phyloP scores from a whole-genome alignment of 129 eudicot species.

The Scalesia atractyloides region DNA sequence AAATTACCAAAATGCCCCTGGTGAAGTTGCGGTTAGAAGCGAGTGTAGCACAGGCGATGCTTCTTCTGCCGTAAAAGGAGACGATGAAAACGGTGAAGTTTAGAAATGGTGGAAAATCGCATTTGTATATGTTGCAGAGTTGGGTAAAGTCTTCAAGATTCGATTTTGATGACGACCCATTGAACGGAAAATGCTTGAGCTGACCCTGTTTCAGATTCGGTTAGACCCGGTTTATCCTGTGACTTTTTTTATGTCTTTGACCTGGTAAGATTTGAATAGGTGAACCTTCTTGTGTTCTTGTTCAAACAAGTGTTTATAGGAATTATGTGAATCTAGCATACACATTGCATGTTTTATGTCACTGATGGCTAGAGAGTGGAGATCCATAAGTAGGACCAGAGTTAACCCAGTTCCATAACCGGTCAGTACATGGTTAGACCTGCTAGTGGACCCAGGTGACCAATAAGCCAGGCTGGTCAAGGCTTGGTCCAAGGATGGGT shows the following conservation, averaged over 20 bases:
- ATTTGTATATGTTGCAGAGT: conserved; percentile 27
- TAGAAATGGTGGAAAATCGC: conserved; percentile 20
- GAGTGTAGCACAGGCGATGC: conserved; percentile 43
- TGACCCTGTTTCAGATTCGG: conserved; percentile 18
- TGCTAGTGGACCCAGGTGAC: too few relatives aligned
- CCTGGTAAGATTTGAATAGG: not conserved
- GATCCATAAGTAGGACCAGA: too few relatives aligned
- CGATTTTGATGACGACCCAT: conserved; percentile 12
- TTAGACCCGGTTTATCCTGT: conserved; percentile 23
- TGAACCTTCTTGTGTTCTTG: too few relatives aligned
- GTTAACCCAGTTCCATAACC: too few relatives aligned
- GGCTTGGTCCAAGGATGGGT: not conserved
- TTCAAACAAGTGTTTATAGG: not conserved
- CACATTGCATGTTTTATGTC: too few relatives aligned
- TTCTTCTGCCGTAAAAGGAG: conserved; percentile 35
- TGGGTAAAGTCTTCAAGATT: conserved; percentile 18
- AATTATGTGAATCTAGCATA: too few relatives aligned
- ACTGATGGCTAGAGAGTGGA: too few relatives aligned
- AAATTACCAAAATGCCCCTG: conserved; percentile 22
- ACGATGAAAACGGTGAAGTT: conserved; percentile 39
- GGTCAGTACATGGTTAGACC: not conserved
- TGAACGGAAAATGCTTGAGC: conserved; percentile 6
- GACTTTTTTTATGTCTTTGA: not conserved
- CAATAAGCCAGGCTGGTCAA: not conserved
- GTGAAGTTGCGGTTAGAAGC: conserved; percentile 22